phyloP scores from a whole-genome alignment of 1,284 basidiomycete species.

The Cystobasidium pallidum region DNA sequence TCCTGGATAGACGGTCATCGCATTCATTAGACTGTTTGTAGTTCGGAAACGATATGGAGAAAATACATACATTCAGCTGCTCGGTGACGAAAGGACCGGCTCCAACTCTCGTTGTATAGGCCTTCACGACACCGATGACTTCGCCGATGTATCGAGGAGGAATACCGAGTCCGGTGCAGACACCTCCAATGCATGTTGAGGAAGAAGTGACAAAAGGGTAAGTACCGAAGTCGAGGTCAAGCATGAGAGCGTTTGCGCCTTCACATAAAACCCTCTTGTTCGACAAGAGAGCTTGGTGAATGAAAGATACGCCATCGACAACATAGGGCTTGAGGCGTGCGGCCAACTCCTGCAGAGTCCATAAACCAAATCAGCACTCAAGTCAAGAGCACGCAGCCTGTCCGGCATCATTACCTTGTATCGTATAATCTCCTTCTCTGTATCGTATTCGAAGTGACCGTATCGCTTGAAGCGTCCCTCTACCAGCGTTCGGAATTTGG shows the following conservation, averaged over 20 bases:
- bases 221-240: constrained; percentile 96
- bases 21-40: background rate
- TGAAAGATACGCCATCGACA: constrained; percentile 80
- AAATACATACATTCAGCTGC: constrained; percentile 73
- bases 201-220: constrained; percentile 97
- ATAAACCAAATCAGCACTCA: background rate
- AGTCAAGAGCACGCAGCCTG: background rate
- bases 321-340: constrained; percentile 85
- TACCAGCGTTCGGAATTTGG: constrained; percentile 92
- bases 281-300: constrained; percentile 72
- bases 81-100: constrained; percentile 98
- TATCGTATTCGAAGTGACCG: constrained; percentile 97
- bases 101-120: constrained; percentile 96
- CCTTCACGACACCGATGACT: constrained; percentile 91
- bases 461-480: constrained; percentile 98
- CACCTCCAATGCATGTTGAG: constrained; percentile 88
- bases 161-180: constrained; percentile 93
- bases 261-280: constrained; percentile 88
- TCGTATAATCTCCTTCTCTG: constrained; percentile 89
- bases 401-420: constrained; percentile 69
- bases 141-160: constrained; percentile 84
- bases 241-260: constrained; percentile 97
- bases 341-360: constrained; percentile 68
- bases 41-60: background rate
- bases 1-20: constrained; percentile 65